Percentiles rank a stretch among this genome's conserved stretches.
phyloP scores from a whole-genome alignment of 495 filamentous ascomycete genomes.

The Podospora appendiculata region DNA sequence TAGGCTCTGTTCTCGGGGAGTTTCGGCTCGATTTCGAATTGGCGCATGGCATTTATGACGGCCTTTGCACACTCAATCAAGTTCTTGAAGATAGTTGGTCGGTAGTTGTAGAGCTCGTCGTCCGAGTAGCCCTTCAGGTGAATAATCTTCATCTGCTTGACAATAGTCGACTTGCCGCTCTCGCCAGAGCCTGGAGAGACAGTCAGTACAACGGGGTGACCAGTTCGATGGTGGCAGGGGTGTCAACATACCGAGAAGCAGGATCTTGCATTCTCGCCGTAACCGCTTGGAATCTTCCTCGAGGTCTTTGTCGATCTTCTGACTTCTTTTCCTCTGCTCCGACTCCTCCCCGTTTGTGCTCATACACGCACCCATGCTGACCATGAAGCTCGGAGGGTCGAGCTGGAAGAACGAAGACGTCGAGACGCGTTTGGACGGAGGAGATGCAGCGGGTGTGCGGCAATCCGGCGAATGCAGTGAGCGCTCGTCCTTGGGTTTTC shows the following conservation, averaged over 20 bases:
- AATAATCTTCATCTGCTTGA: slow-evolving; percentile 99
- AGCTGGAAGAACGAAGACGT: slow-evolving; percentile 5
- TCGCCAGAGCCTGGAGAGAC: slow-evolving; percentile 74
- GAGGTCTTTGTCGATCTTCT: slow-evolving; percentile 83
- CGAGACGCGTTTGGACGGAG: slow-evolving; percentile 2
- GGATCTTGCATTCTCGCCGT: slow-evolving; percentile 96
- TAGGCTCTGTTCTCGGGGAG: slow-evolving; percentile 62
- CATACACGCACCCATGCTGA: slow-evolving; percentile 84
- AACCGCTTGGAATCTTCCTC: slow-evolving; percentile 88
- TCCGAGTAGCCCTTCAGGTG: slow-evolving; percentile 93
- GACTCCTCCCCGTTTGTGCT: slow-evolving; percentile 72
- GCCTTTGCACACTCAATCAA: slow-evolving; percentile 92
- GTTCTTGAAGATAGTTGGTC: slow-evolving; percentile 96
- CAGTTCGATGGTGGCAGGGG: neutral
- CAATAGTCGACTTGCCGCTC: slow-evolving; percentile 97
- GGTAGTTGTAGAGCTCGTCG: slow-evolving; percentile 87
- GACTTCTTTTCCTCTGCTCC: slow-evolving; percentile 90
- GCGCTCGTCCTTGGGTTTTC: slow-evolving; percentile 12
- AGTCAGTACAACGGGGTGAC: neutral
- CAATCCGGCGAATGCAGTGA: slow-evolving; percentile 4
- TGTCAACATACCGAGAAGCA: slow-evolving; percentile 69
- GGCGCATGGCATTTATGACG: slow-evolving; percentile 77
- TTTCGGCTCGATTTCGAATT: slow-evolving; percentile 73
- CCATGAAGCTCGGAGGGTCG: slow-evolving; percentile 14
- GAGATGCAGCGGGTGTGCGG: neutral